These are phyloP conservation scores for Angomonas deanei DNA, from an alignment of 208 protist species.

Conservation along the genomic window DNA sequence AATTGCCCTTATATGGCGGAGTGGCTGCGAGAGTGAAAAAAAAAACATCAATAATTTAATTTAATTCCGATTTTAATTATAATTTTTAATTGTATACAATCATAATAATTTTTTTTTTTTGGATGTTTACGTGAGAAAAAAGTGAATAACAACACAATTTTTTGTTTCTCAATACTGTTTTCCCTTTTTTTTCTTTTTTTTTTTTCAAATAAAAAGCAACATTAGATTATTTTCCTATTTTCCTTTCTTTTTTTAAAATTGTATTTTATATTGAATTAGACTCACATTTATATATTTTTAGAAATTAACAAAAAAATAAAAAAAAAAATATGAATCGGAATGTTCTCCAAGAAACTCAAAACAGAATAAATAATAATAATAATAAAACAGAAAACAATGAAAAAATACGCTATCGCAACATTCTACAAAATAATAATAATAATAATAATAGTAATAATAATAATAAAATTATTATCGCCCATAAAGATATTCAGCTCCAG, in stretches of 20 bases:
- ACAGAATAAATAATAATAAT: neutral
- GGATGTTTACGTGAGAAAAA: neutral
- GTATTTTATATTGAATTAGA: neutral
- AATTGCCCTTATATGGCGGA: conserved; percentile 46
- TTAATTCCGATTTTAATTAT: too few relatives aligned
- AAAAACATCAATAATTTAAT: too few relatives aligned
- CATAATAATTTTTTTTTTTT: too few relatives aligned
- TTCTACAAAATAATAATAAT: neutral
- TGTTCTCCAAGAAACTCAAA: neutral
- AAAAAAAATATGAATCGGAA: neutral
- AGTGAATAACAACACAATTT: conserved; percentile 7
- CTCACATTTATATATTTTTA: conserved; percentile 8
- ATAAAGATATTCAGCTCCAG: too few relatives aligned
- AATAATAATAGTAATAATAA: neutral
- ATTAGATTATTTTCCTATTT: neutral
- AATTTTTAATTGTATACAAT: too few relatives aligned
- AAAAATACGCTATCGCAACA: too few relatives aligned
- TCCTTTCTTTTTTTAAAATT: neutral
- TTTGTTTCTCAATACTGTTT: neutral
- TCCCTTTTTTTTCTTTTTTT: conserved; percentile 10
- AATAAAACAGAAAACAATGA: too few relatives aligned
- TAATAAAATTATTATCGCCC: neutral
- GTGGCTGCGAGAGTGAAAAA: conserved; percentile 36
- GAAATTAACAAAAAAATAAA: neutral
- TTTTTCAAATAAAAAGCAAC: neutral